phyloP scores from a whole-genome alignment of 129 eudicot species.

The Pseudognaphalium luteoalbum region DNA sequence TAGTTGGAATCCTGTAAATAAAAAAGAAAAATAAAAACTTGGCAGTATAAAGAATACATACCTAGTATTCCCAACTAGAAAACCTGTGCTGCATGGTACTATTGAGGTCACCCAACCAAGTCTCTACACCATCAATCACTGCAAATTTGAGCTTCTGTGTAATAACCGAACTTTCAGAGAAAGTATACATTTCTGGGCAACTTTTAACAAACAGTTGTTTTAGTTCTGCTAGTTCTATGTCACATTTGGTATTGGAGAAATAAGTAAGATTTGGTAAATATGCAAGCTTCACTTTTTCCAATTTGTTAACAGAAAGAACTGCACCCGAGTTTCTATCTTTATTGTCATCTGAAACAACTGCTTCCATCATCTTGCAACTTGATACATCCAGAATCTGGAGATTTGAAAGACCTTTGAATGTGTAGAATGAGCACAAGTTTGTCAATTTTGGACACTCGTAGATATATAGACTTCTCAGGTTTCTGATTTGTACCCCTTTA shows the following conservation, averaged over 20 bases:
- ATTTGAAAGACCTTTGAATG: constrained; percentile 35
- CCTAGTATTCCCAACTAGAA: constrained; percentile 16
- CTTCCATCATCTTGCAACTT: constrained; percentile 37
- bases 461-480: constrained; percentile 25
- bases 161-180: constrained; percentile 31
- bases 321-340: constrained; percentile 11
- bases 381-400: constrained; percentile 27
- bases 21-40: too few relatives aligned
- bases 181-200: constrained; percentile 32
- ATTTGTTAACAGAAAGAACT: constrained; percentile 16
- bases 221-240: constrained; percentile 30
- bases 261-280: constrained; percentile 23
- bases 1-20: too few relatives aligned
- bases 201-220: constrained; percentile 19
- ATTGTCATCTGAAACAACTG: constrained; percentile 28
- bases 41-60: background rate
- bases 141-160: constrained; percentile 33
- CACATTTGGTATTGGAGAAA: constrained; percentile 32
- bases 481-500: constrained; percentile 32
- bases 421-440: constrained; percentile 32
- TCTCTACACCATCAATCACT: constrained; percentile 15
- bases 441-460: constrained; percentile 29
- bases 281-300: constrained; percentile 31
- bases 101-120: constrained; percentile 33
- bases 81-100: constrained; percentile 19